Evolutionary conservation across 805 yeast species (phyloP), one percentile per base, ranked within the genome.

Genomic region (Saturnispora galanensis): DNA sequence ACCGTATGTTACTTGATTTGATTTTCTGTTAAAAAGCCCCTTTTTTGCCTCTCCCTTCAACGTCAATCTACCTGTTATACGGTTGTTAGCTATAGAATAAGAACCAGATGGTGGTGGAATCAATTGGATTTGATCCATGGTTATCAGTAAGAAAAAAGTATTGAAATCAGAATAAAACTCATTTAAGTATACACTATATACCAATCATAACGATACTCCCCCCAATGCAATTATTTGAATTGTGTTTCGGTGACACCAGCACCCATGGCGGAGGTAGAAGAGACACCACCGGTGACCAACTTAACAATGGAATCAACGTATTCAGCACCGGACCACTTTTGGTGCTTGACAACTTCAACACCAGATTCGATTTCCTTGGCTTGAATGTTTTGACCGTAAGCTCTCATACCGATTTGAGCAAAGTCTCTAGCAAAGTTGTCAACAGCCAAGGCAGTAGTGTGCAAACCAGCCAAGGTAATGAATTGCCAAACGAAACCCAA

Each of bases 301-400:
- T 82, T 88, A 65, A 90, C 79, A 59, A 90, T 71, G 48, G 86
- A 81, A 66, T 90, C 97, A 60, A 90, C 83, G 71, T 87, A 89
- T 68, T 86, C 95, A 29, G 97, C 97, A 62, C 97, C 97, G 36
- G 96, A 87, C 97, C 97, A 90, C 67, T 89, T 87, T 68, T 90
- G 97, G 67, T 90, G 97, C 74, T 88, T 90, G 52, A 90, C 94
- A 48, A 90, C 95, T 66, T 90, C 97, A 53, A 89, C 96, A 52
- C 86, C 89, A 48, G 71, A 72, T 57, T 81, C 86, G 64, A 89
- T 84, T 72, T 90, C 97, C 49, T 79, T 83, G 50, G 80, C 77
- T 70, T 90, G 97, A 49, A 90, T 81, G 52, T 71, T 71, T 62
- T 80, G 82, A 46, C 96, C 97, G 63, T 90, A 90, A 7, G 97